A percentile compares a stretch with the other conserved stretches of the same genome.
These are phyloP conservation scores for Begonia masoniana DNA, from an alignment of 306 rosid genomes.

Conservation along the genomic window DNA sequence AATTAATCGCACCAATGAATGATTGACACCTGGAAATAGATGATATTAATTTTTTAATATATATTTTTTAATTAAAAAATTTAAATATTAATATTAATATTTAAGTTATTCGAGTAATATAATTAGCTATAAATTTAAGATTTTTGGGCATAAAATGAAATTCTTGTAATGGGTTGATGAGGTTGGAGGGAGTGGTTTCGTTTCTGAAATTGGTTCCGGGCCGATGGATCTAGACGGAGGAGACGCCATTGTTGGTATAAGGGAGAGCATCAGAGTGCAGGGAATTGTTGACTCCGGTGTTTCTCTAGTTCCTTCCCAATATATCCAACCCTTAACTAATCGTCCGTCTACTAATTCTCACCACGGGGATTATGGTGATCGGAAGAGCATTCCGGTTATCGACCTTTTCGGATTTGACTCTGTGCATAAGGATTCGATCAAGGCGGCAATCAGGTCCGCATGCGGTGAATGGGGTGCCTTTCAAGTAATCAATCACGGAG, in stretches of 20 bases:
- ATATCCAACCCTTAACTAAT: constrained; percentile 36
- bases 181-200: no score
- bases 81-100: no score
- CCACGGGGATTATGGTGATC: no score
- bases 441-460: constrained; percentile 29
- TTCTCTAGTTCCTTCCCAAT: constrained; percentile 50
- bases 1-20: no score
- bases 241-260: constrained; percentile 13
- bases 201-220: no score
- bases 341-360: constrained; percentile 8
- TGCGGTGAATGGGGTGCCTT: constrained; percentile 80
- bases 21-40: no score
- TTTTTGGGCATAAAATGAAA: no score
- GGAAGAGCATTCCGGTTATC: constrained; percentile 27
- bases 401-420: constrained; percentile 37
- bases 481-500: constrained; percentile 65
- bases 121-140: no score
- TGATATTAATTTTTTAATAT: no score
- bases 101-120: no score
- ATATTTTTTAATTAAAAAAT: no score
- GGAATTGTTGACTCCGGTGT: constrained; percentile 36
- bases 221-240: constrained; percentile 27
- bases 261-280: constrained; percentile 34
- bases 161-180: no score
- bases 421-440: constrained; percentile 16